These are phyloP conservation scores for Bruguiera gymnorhiza DNA, from an alignment of 345 rosid genomes.

Conservation along the genomic window DNA sequence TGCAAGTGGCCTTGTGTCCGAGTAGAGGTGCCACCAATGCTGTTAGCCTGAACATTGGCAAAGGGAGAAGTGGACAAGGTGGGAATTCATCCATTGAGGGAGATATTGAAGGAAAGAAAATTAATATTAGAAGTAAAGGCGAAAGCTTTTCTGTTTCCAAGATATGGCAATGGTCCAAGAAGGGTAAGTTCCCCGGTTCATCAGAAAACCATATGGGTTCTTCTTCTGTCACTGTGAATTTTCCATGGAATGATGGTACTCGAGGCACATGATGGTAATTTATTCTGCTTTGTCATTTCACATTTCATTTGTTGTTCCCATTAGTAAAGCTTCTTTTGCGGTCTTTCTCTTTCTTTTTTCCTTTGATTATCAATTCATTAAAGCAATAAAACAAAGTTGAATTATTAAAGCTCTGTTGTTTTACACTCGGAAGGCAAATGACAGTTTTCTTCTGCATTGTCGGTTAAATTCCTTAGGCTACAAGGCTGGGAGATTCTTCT, in stretches of 20 bases:
- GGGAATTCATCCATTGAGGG: conserved; percentile 42
- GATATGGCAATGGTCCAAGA: conserved; percentile 90
- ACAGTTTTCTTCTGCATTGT: conserved; percentile 4
- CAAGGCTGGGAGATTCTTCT: neutral
- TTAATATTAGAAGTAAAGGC: conserved; percentile 66
- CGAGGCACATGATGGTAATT: conserved; percentile 44
- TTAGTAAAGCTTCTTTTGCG: conserved; percentile 13
- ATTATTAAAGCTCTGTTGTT: neutral
- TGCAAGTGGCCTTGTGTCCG: conserved; percentile 54
- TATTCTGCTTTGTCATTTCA: conserved; percentile 18
- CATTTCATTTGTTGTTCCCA: conserved; percentile 23
- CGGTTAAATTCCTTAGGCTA: conserved; percentile 4
- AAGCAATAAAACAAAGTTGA: conserved; percentile 6
- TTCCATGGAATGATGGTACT: conserved; percentile 39
- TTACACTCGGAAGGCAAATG: conserved; percentile 5
- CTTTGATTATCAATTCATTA: conserved; percentile 20
- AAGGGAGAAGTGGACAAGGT: conserved; percentile 27
- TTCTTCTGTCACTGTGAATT: conserved; percentile 22
- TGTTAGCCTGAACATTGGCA: conserved; percentile 9
- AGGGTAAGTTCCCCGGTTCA: conserved; percentile 46
- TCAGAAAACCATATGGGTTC: conserved; percentile 38
- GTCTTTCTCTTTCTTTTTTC: conserved; percentile 19
- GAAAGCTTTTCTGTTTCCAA: conserved; percentile 95
- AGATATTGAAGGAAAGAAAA: conserved; percentile 71
- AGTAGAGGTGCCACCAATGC: conserved; percentile 13